These are phyloP conservation scores for Pythium sp. DNA, from an alignment of 352 stramenopile genomes.

Conservation along the genomic window DNA sequence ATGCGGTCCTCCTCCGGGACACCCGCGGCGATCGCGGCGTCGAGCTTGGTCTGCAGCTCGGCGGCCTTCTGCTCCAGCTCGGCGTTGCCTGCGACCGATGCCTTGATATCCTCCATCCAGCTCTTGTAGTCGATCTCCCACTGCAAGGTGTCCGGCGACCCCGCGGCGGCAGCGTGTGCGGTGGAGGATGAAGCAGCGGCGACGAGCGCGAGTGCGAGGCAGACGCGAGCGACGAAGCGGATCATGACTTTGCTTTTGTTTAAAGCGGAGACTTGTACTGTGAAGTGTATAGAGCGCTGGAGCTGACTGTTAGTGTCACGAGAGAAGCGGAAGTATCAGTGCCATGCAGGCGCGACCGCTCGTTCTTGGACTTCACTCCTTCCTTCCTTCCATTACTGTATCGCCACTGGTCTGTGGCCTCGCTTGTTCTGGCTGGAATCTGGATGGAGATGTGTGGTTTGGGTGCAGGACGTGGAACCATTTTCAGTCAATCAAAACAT, in stretches of 20 bases:
- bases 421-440: slow-evolving; percentile 2
- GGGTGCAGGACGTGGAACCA: not conserved
- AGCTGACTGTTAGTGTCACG: not conserved
- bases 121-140: slow-evolving; percentile 15
- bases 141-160: not conserved
- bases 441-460: not conserved
- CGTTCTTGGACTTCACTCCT: not conserved
- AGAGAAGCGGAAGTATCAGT: slow-evolving; percentile 3
- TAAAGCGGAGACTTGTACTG: not conserved
- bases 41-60: slow-evolving; percentile 9
- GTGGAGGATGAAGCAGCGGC: not conserved
- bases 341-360: not conserved
- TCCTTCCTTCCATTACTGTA: not conserved
- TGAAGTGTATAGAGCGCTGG: not conserved
- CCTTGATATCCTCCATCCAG: slow-evolving; percentile 15
- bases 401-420: not conserved
- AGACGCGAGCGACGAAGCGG: slow-evolving; percentile 1
- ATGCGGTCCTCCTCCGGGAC: slow-evolving; percentile 16
- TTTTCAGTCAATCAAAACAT: not conserved
- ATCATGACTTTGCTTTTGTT: not conserved
- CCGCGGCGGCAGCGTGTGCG: not conserved
- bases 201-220: slow-evolving; percentile 9
- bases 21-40: slow-evolving; percentile 8
- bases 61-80: slow-evolving; percentile 2
- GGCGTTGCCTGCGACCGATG: slow-evolving; percentile 9